Evolutionary conservation across 208 protist species (phyloP).

Genomic region (Naegleria fowleri): DNA sequence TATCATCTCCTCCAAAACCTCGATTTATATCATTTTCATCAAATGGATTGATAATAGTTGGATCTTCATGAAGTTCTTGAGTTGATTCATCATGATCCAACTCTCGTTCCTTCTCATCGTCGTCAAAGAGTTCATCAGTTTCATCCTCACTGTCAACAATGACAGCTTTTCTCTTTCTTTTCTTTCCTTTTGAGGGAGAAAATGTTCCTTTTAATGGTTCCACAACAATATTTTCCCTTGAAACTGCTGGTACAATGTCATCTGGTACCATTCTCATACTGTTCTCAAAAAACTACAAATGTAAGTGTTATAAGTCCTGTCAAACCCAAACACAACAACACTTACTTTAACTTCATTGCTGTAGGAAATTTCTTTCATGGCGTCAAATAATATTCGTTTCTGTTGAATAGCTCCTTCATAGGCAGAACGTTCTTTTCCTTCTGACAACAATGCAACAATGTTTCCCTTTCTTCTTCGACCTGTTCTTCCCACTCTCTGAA

Average conservation of each 20-base stretch:
- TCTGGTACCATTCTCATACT: background rate
- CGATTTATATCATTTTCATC: background rate
- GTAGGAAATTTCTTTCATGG: background rate
- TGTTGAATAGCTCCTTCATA: background rate
- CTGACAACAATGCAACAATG: background rate
- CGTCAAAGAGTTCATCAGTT: background rate
- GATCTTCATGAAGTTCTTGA: background rate
- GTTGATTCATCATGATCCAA: background rate
- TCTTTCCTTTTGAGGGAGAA: background rate
- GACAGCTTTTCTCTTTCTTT: background rate
- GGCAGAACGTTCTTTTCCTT: background rate
- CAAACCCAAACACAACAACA: background rate
- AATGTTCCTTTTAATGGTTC: background rate
- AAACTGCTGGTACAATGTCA: background rate
- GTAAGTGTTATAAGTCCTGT: too few relatives aligned
- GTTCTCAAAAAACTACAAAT: background rate
- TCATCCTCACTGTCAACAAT: background rate
- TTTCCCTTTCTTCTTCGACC: constrained; percentile 56
- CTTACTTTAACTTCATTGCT: background rate
- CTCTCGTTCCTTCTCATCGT: background rate
- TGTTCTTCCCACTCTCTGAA: constrained; percentile 64
- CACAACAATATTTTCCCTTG: background rate
- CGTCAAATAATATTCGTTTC: background rate
- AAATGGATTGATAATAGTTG: background rate
- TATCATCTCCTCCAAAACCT: background rate